Base-by-base conservation (phyloP, 2,329 filamentous ascomycete species). In the Curvularia spicifera region DNA sequence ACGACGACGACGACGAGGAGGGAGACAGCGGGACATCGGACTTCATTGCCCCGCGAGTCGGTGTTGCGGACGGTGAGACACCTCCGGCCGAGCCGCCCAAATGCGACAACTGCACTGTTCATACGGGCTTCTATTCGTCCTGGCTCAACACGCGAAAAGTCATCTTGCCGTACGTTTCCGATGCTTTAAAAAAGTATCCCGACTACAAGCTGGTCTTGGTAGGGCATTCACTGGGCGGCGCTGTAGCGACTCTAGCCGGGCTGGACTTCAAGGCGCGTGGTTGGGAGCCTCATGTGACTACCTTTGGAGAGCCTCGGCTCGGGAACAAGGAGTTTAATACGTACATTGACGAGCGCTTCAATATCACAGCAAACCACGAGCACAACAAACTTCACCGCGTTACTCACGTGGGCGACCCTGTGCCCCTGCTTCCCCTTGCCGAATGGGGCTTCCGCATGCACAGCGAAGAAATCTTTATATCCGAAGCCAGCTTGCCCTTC, bases 391-490 rank as follows among this genome's bases (percentile, higher is more conserved):
- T 91, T 75, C 87, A 91, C 58, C 86, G 94, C 15, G 85, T 98
- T 10, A 98, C 95, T 12, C 95, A 98, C 73, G 79, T 85, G 3
- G 85, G 91, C 69, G 95, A 99, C 71, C 95, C 95, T 0, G 90
- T 98, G 0, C 95, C 95, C 18, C 81, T 97, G 7, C 84, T 99
- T 0, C 95, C 95, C 0, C 82, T 96, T 2, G 82, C 84, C 2
- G 91, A 97, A 81, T 97, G 93, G 93, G 93, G 92, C 4, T 99
- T 93, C 74, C 80, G 82, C 33, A 87, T 91, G 71, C 95, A 98
- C 76, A 88, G 87, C 1, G 93, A 93, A 12, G 95, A 99, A 78
- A 87, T 97, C 45, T 96, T 87, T 77, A 97, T 98, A 61, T 83
- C 84, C 20, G 94, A 92, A 73, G 71, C 83, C 2, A 81, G 85